Percentiles rank a stretch among this genome's conserved stretches.
These are phyloP conservation scores for Microbotryum scabiosae DNA, from an alignment of 1,284 basidiomycete genomes.

Conservation along the genomic window DNA sequence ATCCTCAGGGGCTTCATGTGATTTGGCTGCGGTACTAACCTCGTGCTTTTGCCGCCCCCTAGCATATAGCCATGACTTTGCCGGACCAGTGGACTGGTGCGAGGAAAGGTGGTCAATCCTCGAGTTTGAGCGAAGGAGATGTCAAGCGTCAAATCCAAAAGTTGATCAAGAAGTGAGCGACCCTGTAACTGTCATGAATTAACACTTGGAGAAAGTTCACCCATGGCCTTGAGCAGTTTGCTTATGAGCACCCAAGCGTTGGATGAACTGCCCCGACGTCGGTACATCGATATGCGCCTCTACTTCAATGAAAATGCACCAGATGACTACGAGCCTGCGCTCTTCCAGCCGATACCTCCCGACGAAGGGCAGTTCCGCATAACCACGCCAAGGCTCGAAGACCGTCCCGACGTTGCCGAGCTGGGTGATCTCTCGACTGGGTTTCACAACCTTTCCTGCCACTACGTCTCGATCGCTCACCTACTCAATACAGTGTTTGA, in stretches of 20 bases:
- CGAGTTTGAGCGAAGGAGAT: conserved; percentile 10
- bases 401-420: conserved; percentile 14
- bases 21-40: background rate
- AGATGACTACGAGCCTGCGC: conserved; percentile 35
- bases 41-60: background rate
- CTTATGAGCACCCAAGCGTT: conserved; percentile 65
- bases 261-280: conserved; percentile 63
- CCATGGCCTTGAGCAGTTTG: conserved; percentile 62
- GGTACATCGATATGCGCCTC: conserved; percentile 72
- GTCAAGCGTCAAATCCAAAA: conserved; percentile 26
- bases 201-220: background rate
- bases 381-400: conserved; percentile 6
- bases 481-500: conserved; percentile 28
- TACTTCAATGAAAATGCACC: conserved; percentile 68
- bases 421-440: conserved; percentile 20
- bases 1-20: no score
- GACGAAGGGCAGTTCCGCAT: conserved; percentile 7
- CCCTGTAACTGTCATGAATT: background rate
- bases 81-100: conserved; percentile 13
- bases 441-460: conserved; percentile 16
- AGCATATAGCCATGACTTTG: conserved; percentile 25
- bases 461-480: conserved; percentile 25
- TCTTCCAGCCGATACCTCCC: conserved; percentile 6
- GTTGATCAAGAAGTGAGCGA: conserved; percentile 24
- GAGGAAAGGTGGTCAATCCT: background rate